Percentiles rank a stretch among this genome's conserved stretches.
phyloP scores from a whole-genome alignment of 768 basidiomycete genomes.

The Calocera cornea region DNA sequence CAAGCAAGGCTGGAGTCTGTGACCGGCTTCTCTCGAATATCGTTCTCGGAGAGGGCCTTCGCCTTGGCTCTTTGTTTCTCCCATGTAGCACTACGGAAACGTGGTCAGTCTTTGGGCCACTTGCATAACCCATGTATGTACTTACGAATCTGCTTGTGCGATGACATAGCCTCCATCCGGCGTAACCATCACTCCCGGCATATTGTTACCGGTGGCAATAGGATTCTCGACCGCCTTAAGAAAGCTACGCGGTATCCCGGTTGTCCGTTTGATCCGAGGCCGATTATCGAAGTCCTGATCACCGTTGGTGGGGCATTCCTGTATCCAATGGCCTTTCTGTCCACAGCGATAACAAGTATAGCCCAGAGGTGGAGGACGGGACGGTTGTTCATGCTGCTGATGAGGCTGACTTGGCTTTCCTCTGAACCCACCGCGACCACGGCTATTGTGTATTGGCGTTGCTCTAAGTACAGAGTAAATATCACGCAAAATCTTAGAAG shows the following conservation, averaged over 20 bases:
- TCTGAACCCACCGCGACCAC: slow-evolving; percentile 41
- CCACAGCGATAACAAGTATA: slow-evolving; percentile 99
- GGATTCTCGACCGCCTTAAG: slow-evolving; percentile 90
- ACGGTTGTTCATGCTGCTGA: slow-evolving; percentile 40
- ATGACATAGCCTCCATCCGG: slow-evolving; percentile 97
- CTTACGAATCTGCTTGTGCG: slow-evolving; percentile 90
- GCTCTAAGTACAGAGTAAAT: slow-evolving; percentile 12
- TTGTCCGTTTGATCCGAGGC: slow-evolving; percentile 93
- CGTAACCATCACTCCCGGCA: slow-evolving; percentile 92
- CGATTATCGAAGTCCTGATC: slow-evolving; percentile 89
- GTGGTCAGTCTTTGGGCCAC: neutral
- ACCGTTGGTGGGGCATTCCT: slow-evolving; percentile 95
- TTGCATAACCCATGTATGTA: slow-evolving; percentile 14
- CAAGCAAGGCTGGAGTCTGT: slow-evolving; percentile 69
- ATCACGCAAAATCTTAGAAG: neutral
- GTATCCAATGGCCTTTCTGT: slow-evolving; percentile 99
- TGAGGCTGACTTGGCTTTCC: slow-evolving; percentile 36
- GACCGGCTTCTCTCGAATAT: slow-evolving; percentile 70
- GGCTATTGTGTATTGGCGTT: slow-evolving; percentile 49
- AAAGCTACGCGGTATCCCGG: slow-evolving; percentile 96
- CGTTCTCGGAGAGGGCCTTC: slow-evolving; percentile 71
- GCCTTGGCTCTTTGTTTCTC: slow-evolving; percentile 74
- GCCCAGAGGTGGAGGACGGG: slow-evolving; percentile 76
- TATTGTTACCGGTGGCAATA: slow-evolving; percentile 43
- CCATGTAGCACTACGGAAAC: slow-evolving; percentile 67